Evolutionary conservation across 2,329 filamentous ascomycete genomes (phyloP).

Genomic region (Trichoderma arundinaceum): DNA sequence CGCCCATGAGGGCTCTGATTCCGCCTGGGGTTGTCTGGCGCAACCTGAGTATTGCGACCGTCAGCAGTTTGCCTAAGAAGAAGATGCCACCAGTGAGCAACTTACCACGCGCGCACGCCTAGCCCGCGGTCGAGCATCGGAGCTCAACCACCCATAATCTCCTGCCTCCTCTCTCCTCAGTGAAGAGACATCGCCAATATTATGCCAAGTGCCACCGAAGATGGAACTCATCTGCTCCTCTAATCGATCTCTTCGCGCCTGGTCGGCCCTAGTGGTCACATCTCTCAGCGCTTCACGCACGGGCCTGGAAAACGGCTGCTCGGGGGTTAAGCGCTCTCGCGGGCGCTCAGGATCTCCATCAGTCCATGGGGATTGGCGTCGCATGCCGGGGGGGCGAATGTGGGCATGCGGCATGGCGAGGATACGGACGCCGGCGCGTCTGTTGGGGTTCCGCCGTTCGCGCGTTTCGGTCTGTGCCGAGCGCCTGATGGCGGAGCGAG

Average conservation of each 20-base stretch:
- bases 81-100: neutral
- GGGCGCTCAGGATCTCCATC: conserved; percentile 30
- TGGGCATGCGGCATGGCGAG: conserved; percentile 40
- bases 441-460: conserved; percentile 39
- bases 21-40: conserved; percentile 9
- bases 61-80: neutral
- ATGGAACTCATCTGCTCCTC: conserved; percentile 41
- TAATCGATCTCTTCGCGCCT: conserved; percentile 38
- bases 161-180: conserved; percentile 29
- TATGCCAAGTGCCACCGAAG: conserved; percentile 36
- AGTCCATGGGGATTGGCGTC: conserved; percentile 36
- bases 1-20: conserved; percentile 5
- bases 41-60: conserved; percentile 26
- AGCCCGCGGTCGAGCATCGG: conserved; percentile 35
- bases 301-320: neutral
- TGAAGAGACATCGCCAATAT: conserved; percentile 26
- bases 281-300: conserved; percentile 36
- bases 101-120: conserved; percentile 38
- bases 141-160: conserved; percentile 39
- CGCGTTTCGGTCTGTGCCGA: conserved; percentile 42
- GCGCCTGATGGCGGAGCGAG: conserved; percentile 52
- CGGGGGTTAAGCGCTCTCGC: neutral
- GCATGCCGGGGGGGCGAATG: conserved; percentile 31
- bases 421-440: conserved; percentile 40
- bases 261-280: conserved; percentile 36